Percentiles rank a stretch among this genome's conserved stretches.
These are phyloP conservation scores for Babesia bigemina DNA, from an alignment of 169 alveolate species.

Conservation along the genomic window DNA sequence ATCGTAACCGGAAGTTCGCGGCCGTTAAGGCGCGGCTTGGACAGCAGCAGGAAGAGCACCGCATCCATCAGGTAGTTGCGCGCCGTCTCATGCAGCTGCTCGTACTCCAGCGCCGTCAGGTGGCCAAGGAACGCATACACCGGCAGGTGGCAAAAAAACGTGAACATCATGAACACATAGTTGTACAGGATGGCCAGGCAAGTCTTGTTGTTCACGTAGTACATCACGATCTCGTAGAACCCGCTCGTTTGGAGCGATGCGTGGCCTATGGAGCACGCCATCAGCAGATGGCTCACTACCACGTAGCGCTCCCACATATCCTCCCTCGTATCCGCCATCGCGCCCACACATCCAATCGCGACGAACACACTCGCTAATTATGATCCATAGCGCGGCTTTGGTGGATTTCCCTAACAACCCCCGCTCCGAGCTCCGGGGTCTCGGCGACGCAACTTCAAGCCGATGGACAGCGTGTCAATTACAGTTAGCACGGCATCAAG, in stretches of 20 bases:
- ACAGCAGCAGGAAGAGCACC: constrained; percentile 78
- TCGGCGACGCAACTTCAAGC: too few species aligned
- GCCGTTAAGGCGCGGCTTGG: constrained; percentile 83
- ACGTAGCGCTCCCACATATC: constrained; percentile 60
- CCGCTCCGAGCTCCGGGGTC: too few species aligned
- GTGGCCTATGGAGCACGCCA: constrained; percentile 65
- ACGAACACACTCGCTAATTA: too few species aligned
- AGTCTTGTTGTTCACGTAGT: constrained; percentile 46
- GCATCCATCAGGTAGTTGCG: constrained; percentile 85
- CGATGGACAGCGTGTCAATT: too few species aligned
- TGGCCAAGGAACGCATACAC: constrained; percentile 71
- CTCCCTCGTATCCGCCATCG: constrained; percentile 11
- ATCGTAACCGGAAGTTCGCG: constrained; percentile 77
- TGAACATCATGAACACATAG: constrained; percentile 70
- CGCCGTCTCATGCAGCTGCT: constrained; percentile 81
- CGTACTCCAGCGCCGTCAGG: constrained; percentile 69
- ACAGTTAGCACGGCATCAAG: too few species aligned
- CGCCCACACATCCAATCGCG: neutral
- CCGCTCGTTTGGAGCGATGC: constrained; percentile 40
- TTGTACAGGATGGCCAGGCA: constrained; percentile 72
- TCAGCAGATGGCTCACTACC: constrained; percentile 54
- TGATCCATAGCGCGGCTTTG: too few species aligned
- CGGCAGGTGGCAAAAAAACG: constrained; percentile 56
- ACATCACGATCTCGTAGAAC: constrained; percentile 49
- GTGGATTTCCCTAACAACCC: too few species aligned